A percentile compares a stretch with the other conserved stretches of the same genome.
phyloP scores from a whole-genome alignment of 2,329 filamentous ascomycete genomes.

The Phymatotrichopsis omnivora region DNA sequence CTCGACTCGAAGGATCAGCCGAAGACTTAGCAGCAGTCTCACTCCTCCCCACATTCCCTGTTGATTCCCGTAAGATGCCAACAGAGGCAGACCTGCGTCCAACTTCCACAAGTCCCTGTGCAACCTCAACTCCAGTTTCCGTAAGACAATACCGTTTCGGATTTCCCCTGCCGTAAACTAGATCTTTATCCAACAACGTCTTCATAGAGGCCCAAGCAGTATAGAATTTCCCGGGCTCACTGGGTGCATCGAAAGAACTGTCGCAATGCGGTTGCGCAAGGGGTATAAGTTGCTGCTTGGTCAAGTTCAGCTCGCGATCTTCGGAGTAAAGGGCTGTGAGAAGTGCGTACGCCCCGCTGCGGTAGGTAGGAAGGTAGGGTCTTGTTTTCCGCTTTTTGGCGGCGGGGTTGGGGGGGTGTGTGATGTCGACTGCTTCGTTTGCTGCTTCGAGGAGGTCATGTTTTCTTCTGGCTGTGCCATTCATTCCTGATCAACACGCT shows the following conservation, averaged over 20 bases:
- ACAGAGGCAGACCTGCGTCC: neutral
- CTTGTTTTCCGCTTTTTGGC: conserved; percentile 50
- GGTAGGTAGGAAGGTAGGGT: conserved; percentile 59
- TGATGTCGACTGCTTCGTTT: conserved; percentile 30
- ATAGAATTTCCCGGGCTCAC: conserved; percentile 48
- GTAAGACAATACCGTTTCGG: conserved; percentile 62
- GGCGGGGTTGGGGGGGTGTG: conserved; percentile 38
- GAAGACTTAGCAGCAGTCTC: neutral
- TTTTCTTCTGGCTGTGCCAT: neutral
- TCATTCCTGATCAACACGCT: too few species aligned
- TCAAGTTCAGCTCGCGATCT: conserved; percentile 49
- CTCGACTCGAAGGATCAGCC: neutral
- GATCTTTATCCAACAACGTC: conserved; percentile 59
- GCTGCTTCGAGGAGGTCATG: too few species aligned
- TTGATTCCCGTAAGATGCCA: neutral
- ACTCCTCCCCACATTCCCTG: neutral
- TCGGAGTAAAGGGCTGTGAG: conserved; percentile 55
- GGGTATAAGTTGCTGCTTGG: conserved; percentile 58
- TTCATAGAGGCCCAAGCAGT: conserved; percentile 81
- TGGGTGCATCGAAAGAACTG: conserved; percentile 58
- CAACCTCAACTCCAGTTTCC: conserved; percentile 69
- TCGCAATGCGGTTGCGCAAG: conserved; percentile 62
- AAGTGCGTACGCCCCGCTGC: conserved; percentile 66
- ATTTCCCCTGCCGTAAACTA: conserved; percentile 61
- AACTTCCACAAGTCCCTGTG: conserved; percentile 49